Evolutionary conservation across 164 flowering plant genomes (phyloP).

Genomic region (Paratinospora sagittata): DNA sequence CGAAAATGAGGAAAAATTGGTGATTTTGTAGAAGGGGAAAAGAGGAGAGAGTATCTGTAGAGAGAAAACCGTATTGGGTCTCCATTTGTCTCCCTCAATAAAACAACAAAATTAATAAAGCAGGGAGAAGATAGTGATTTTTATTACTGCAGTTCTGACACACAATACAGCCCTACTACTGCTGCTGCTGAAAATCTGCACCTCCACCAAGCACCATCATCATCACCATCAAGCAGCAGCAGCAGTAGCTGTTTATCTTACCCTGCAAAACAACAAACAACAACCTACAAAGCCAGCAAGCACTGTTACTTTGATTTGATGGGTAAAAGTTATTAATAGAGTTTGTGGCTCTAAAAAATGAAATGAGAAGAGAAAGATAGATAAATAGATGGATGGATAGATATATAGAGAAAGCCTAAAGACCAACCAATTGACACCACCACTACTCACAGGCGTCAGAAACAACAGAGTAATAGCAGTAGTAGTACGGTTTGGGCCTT

Average conservation of each 20-base stretch:
- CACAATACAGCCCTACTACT: constrained; percentile 10
- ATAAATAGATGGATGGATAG: not conserved
- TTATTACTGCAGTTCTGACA: not conserved
- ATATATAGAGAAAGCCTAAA: too few relatives aligned
- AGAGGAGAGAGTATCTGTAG: constrained; percentile 1
- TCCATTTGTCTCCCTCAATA: not conserved
- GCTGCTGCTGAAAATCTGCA: not conserved
- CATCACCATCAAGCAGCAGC: not conserved
- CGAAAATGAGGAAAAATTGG: not conserved
- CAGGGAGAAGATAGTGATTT: not conserved
- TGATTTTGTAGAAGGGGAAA: constrained; percentile 1
- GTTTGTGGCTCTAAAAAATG: not conserved
- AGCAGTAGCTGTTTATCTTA: not conserved
- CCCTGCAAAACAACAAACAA: not conserved
- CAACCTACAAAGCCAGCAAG: not conserved
- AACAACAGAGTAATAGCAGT: not conserved
- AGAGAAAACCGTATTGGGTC: not conserved
- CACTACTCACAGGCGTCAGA: not conserved
- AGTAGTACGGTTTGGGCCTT: too few relatives aligned
- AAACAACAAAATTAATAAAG: constrained; percentile 1
- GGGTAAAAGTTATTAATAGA: not conserved
- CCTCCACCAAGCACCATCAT: constrained; percentile 7
- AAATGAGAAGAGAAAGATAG: not conserved
- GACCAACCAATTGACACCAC: not conserved
- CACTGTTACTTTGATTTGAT: not conserved